Base-by-base conservation (phyloP, 176 grass and related monocot genomes). In the Olyra latifolia region DNA sequence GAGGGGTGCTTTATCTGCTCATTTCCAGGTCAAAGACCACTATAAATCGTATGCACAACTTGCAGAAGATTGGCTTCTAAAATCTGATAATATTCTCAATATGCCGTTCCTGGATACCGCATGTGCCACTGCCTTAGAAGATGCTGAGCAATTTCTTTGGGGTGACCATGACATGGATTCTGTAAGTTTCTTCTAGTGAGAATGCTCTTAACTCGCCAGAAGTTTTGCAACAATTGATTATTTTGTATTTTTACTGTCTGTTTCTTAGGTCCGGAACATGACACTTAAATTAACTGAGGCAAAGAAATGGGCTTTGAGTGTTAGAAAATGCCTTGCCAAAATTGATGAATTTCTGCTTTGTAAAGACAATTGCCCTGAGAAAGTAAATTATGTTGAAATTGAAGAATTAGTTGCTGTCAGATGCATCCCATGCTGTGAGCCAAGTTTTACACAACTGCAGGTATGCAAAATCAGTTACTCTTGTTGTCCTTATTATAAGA, bases 101-200 rank as follows among this genome's bases (percentile, higher is more conserved):
- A 80, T 76, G 74, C 89, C 89, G 63, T 94, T 94, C 65, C 50
- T 82, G 43, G 62, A 94, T 59, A 80, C 80, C 62, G 57, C 83
- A 79, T 94, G 90, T 81, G 23, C 71, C 77, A 84, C 71, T 81
- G 89, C 87, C 83, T 87, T 97, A 49, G 79, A 89, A 62, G 73
- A 91, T 69, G 89, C 84, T 61, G 87, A 94, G 47, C 94, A 97
- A 53, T 97, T 97, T 86, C 87, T 97, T 87, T 97, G 94, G 94
- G 89, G 87, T 52, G 87, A 83, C 66, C 91, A 94, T 87, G 76
- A 72, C 68, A 90, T 97, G 91, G 91, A 94, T 86, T 89, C 72
- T 82, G 94, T 97, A 97, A 78, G 86, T 74, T 83, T 79, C 41
- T 78, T 77, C 52, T 75, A 83, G 38, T 19, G 35, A 74, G 41